phyloP scores from a whole-genome alignment of 495 filamentous ascomycete genomes.

The Hyaloscypha bicolor region DNA sequence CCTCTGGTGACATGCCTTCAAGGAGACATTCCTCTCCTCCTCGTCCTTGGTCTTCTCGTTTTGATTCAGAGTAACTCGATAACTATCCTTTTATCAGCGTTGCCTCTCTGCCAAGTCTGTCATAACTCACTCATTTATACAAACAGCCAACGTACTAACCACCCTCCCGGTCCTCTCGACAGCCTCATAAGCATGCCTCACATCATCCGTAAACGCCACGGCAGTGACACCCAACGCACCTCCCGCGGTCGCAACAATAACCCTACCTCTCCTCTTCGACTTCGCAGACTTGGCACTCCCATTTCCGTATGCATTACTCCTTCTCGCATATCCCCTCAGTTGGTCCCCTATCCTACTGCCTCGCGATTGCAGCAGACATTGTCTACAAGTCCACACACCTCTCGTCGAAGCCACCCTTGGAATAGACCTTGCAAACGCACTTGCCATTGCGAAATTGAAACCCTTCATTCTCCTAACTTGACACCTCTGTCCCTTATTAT shows the following conservation, averaged over 20 bases:
- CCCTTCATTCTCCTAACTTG: constrained; percentile 17
- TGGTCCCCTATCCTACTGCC: not conserved
- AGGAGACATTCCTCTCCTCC: constrained; percentile 62
- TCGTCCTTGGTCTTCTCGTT: constrained; percentile 58
- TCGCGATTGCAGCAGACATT: constrained; percentile 28
- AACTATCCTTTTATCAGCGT: constrained; percentile 51
- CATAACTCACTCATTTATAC: constrained; percentile 83
- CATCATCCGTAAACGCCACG: constrained; percentile 69
- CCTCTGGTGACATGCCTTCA: constrained; percentile 87
- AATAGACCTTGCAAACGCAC: not conserved
- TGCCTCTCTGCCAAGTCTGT: not conserved
- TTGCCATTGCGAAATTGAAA: constrained; percentile 12
- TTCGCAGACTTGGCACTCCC: constrained; percentile 9
- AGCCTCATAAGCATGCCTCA: constrained; percentile 73
- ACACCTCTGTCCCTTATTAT: not conserved
- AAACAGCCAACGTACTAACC: constrained; percentile 70
- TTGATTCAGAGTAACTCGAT: constrained; percentile 76
- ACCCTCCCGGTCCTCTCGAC: constrained; percentile 78
- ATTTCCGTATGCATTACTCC: constrained; percentile 3
- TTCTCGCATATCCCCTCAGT: constrained; percentile 16
- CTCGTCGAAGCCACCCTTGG: not conserved
- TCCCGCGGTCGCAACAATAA: constrained; percentile 54
- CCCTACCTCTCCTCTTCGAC: constrained; percentile 34
- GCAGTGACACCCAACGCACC: constrained; percentile 58
- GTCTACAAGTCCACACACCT: constrained; percentile 34